phyloP scores from a whole-genome alignment of 2,329 filamentous ascomycete species.

The Claviceps monticola region DNA sequence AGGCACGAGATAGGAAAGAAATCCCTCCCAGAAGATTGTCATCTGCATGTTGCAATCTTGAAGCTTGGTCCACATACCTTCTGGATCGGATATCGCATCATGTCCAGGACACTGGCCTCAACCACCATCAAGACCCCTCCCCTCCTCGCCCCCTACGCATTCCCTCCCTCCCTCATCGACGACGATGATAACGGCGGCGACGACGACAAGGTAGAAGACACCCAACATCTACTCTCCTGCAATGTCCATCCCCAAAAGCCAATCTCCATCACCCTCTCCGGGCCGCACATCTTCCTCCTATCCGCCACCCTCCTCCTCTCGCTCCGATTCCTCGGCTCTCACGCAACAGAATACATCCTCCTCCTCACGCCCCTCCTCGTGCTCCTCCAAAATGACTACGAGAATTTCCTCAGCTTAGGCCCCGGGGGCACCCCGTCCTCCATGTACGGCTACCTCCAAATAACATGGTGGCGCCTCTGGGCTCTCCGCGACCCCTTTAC shows the following conservation, averaged over 20 bases:
- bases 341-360: constrained; percentile 35
- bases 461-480: constrained; percentile 60
- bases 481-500: constrained; percentile 56
- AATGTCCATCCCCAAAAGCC: constrained; percentile 30
- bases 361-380: constrained; percentile 33
- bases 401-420: constrained; percentile 61
- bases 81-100: neutral
- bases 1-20: neutral
- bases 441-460: constrained; percentile 55
- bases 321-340: constrained; percentile 36
- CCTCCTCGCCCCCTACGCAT: neutral
- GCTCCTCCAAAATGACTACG: constrained; percentile 56
- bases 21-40: neutral
- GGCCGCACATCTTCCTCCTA: constrained; percentile 30
- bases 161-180: neutral
- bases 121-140: neutral
- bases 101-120: constrained; percentile 4
- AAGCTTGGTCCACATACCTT: neutral
- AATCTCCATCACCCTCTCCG: constrained; percentile 39
- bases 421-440: constrained; percentile 71
- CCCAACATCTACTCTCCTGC: constrained; percentile 1
- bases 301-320: constrained; percentile 33
- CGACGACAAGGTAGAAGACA: neutral
- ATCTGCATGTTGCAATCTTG: neutral
- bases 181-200: neutral